Evolutionary conservation across 306 rosid species (phyloP).

Genomic region (Vigna angularis): DNA sequence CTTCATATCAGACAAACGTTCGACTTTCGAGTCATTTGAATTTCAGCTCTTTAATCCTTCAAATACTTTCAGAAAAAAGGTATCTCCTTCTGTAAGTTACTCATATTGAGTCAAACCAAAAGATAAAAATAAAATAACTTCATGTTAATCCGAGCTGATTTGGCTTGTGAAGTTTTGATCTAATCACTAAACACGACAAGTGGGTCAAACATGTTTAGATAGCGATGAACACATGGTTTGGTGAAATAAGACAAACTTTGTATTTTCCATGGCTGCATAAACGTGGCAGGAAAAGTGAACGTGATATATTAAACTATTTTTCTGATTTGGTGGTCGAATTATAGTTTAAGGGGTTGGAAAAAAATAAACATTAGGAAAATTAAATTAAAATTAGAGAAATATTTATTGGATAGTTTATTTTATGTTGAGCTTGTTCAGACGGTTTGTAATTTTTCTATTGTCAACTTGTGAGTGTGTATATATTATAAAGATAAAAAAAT

Average conservation of each 20-base stretch:
- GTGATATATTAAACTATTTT: not conserved
- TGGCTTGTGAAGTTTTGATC: constrained; percentile 25
- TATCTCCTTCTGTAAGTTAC: not conserved
- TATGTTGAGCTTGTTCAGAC: not conserved
- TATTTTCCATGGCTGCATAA: constrained; percentile 6
- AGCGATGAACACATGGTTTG: not conserved
- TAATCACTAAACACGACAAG: constrained; percentile 41
- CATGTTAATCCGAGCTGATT: no score
- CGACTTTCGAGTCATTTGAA: not conserved
- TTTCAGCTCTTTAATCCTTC: not conserved
- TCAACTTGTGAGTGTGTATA: no score
- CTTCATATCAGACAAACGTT: no score
- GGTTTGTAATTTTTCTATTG: no score
- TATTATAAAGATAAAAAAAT: no score
- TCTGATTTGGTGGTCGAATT: no score
- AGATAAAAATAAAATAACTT: no score
- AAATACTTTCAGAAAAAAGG: no score
- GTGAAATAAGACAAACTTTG: constrained; percentile 9
- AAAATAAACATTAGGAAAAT: no score
- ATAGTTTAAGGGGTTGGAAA: not conserved
- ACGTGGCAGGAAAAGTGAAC: not conserved
- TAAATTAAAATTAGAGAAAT: not conserved
- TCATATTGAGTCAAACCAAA: not conserved
- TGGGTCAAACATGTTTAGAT: constrained; percentile 18
- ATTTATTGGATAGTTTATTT: not conserved